Evolutionary conservation across 108 stramenopile genomes (phyloP).

Genomic region (Nitzschia putrida): DNA sequence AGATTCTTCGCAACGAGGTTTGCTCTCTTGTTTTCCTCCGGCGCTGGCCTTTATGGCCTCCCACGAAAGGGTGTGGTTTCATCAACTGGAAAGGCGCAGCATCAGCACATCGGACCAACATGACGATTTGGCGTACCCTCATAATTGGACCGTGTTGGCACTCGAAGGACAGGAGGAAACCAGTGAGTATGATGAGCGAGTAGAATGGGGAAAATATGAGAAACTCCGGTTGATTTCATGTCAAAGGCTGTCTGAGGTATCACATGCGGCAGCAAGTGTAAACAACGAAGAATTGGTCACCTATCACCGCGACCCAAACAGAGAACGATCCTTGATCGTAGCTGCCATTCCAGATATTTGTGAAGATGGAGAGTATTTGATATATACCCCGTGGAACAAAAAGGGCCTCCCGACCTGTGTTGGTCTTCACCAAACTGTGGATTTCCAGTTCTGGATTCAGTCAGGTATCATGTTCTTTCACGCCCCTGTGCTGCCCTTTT

Average conservation of each 20-base stretch:
- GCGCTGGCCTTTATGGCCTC: not conserved
- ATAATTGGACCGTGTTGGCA: conserved; percentile 10
- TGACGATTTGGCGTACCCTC: not conserved
- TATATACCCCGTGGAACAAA: conserved; percentile 12
- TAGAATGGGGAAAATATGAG: not conserved
- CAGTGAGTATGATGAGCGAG: too few relatives aligned
- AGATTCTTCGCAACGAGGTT: conserved; percentile 4
- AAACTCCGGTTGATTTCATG: conserved; percentile 13
- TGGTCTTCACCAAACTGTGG: conserved; percentile 20
- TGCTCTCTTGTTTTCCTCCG: conserved; percentile 16
- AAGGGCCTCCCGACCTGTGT: conserved; percentile 9
- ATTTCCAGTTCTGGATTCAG: conserved; percentile 28
- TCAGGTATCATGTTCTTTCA: conserved; percentile 22
- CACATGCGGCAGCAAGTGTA: conserved; percentile 1
- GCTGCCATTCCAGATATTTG: conserved; percentile 27
- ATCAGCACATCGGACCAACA: not conserved
- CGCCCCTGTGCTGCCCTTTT: conserved; percentile 19
- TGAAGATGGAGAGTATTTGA: conserved; percentile 29
- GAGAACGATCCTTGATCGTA: conserved; percentile 3
- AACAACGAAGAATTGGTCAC: not conserved
- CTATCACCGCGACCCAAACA: not conserved
- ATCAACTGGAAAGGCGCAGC: not conserved
- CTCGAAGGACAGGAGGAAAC: too few relatives aligned
- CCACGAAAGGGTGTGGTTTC: not conserved
- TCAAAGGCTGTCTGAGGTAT: not conserved